Evolutionary conservation across 2,329 filamentous ascomycete genomes (phyloP).

Genomic region (Westerdykella sp.): DNA sequence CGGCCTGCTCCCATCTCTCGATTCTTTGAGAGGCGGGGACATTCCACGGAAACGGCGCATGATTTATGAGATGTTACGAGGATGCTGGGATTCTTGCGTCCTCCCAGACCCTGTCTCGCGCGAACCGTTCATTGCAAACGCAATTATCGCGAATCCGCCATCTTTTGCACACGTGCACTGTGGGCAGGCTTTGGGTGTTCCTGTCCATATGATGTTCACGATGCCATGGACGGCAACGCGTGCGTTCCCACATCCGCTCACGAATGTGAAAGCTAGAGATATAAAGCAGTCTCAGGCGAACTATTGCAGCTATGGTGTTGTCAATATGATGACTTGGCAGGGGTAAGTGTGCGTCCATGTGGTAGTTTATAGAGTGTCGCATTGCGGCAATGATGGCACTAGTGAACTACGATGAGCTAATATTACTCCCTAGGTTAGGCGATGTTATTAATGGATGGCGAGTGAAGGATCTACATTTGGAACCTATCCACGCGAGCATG

Average conservation of each 20-base stretch:
- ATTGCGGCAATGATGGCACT: too few species aligned
- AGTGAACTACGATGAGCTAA: background rate
- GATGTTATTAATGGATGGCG: conserved; percentile 44
- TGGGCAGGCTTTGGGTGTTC: conserved; percentile 65
- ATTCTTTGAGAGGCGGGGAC: conserved; percentile 25
- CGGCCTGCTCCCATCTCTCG: conserved; percentile 31
- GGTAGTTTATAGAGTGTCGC: background rate
- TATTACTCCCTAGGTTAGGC: conserved; percentile 27
- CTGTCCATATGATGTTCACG: conserved; percentile 80
- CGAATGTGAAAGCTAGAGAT: conserved; percentile 39
- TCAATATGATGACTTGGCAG: conserved; percentile 48
- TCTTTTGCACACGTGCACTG: conserved; percentile 70
- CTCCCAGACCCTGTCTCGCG: conserved; percentile 28
- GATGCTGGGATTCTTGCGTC: conserved; percentile 33
- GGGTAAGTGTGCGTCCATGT: conserved; percentile 26
- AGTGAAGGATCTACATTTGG: conserved; percentile 37
- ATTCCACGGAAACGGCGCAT: conserved; percentile 31
- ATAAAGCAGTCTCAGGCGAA: conserved; percentile 37
- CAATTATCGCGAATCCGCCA: conserved; percentile 71
- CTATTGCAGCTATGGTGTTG: conserved; percentile 43
- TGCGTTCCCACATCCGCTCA: conserved; percentile 46
- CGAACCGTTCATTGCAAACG: conserved; percentile 68
- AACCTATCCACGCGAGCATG: conserved; percentile 9
- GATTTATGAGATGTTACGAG: conserved; percentile 26
- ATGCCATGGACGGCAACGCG: conserved; percentile 48